These are phyloP conservation scores for Lasiosphaeria miniovina DNA, from an alignment of 495 filamentous ascomycete genomes.

Conservation along the genomic window DNA sequence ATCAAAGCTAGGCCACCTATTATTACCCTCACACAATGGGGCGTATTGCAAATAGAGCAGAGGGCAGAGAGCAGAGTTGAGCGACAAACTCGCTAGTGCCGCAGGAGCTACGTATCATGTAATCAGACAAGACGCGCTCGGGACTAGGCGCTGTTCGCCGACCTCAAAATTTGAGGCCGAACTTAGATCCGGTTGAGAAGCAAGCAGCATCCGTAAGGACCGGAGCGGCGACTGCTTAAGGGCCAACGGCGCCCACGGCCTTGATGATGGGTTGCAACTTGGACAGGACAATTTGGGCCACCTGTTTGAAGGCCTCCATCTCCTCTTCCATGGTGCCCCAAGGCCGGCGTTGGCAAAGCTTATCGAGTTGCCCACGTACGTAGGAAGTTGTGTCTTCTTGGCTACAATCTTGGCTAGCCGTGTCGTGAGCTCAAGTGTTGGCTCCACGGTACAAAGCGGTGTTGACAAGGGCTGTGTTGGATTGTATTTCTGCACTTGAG, in stretches of 20 bases:
- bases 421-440: constrained; percentile 80
- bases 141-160: no score
- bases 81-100: no score
- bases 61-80: no score
- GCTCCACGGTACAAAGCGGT: constrained; percentile 67
- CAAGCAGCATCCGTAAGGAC: background rate
- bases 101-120: no score
- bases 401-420: constrained; percentile 80
- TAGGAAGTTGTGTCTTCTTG: constrained; percentile 62
- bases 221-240: constrained; percentile 1
- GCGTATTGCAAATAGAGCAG: background rate
- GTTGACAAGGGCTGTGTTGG: constrained; percentile 68
- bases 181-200: no score
- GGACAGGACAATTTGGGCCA: constrained; percentile 66
- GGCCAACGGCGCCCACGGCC: constrained; percentile 11
- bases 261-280: constrained; percentile 41
- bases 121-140: no score
- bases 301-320: constrained; percentile 77
- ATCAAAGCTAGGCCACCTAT: background rate
- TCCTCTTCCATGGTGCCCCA: constrained; percentile 86
- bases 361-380: constrained; percentile 81
- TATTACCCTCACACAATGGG: background rate
- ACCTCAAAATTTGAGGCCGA: no score
- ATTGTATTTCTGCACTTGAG: constrained; percentile 47
- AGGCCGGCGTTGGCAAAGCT: constrained; percentile 64